A percentile compares a stretch with the other conserved stretches of the same genome.
Evolutionary conservation across 1,284 basidiomycete species (phyloP).

Genomic region (Tremellales sp.): DNA sequence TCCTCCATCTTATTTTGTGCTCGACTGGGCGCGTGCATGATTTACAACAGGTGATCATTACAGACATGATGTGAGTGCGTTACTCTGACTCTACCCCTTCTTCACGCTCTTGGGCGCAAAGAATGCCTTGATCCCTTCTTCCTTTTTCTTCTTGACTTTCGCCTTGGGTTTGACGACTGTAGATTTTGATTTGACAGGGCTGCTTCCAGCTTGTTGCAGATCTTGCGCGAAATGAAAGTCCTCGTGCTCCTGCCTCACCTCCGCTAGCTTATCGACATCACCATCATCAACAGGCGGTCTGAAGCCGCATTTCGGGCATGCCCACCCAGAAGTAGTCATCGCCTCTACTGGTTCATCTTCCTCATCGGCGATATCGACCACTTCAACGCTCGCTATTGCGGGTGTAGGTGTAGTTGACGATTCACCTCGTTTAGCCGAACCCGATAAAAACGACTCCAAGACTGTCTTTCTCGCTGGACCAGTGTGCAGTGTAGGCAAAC

Average conservation of each 20-base stretch:
- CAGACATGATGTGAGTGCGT: too few species aligned
- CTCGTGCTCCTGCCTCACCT: slow-evolving; percentile 65
- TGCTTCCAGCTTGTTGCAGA: slow-evolving; percentile 51
- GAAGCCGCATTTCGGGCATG: slow-evolving; percentile 30
- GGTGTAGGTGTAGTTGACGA: slow-evolving; percentile 4
- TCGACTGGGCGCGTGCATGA: too few species aligned
- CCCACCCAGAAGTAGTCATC: slow-evolving; percentile 15
- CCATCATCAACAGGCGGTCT: not conserved
- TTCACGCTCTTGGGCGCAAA: slow-evolving; percentile 50
- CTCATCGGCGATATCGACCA: slow-evolving; percentile 45
- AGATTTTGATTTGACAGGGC: not conserved
- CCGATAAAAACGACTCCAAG: slow-evolving; percentile 28
- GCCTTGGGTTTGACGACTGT: not conserved
- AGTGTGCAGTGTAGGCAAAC: slow-evolving; percentile 28
- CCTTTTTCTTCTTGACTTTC: slow-evolving; percentile 47
- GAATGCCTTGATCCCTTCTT: slow-evolving; percentile 70
- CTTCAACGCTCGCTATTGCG: not conserved
- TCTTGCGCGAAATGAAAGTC: slow-evolving; percentile 84
- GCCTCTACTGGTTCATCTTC: slow-evolving; percentile 4
- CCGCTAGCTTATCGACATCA: slow-evolving; percentile 51
- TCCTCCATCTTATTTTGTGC: too few species aligned
- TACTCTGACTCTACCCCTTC: not conserved
- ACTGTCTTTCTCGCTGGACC: slow-evolving; percentile 22
- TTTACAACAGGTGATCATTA: too few species aligned
- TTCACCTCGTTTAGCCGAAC: slow-evolving; percentile 17